Evolutionary conservation across 345 rosid species (phyloP).

Genomic region (Viola odorata): DNA sequence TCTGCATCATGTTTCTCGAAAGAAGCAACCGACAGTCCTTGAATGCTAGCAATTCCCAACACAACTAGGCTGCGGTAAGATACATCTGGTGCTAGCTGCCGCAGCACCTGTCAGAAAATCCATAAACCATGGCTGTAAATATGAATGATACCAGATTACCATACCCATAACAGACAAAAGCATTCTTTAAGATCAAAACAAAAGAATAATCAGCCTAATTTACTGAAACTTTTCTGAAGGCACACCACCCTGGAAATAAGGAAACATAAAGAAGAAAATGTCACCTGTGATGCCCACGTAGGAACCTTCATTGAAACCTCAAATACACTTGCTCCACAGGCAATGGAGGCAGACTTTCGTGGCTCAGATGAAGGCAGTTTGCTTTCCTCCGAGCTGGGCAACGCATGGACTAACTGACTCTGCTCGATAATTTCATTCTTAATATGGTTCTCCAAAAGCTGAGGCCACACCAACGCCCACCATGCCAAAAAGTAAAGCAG

Average conservation of each 20-base stretch:
- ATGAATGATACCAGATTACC: neutral
- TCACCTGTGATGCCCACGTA: slow-evolving; percentile 96
- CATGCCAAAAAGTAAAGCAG: slow-evolving; percentile 5
- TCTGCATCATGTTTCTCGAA: slow-evolving; percentile 94
- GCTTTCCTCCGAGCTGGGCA: slow-evolving; percentile 49
- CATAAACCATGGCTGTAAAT: slow-evolving; percentile 8
- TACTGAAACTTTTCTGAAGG: too few relatives aligned
- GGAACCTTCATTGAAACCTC: slow-evolving; percentile 95
- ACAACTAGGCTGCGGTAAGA: slow-evolving; percentile 83
- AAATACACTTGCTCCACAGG: slow-evolving; percentile 90
- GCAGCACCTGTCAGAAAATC: slow-evolving; percentile 55
- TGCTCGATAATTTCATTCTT: slow-evolving; percentile 85
- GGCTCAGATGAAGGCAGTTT: slow-evolving; percentile 55
- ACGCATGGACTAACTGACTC: slow-evolving; percentile 63
- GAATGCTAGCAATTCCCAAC: slow-evolving; percentile 94
- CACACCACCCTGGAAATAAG: neutral
- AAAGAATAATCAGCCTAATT: too few relatives aligned
- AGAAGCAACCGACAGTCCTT: slow-evolving; percentile 93
- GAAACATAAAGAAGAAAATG: slow-evolving; percentile 7
- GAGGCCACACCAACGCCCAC: too few relatives aligned
- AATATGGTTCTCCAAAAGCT: too few relatives aligned
- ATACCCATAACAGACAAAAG: too few relatives aligned
- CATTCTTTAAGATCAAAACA: too few relatives aligned
- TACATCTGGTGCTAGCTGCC: slow-evolving; percentile 92
- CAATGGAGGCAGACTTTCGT: slow-evolving; percentile 85